These are phyloP conservation scores for Vitis hybrid DNA, from an alignment of 177 flowering plant species.

Conservation along the genomic window DNA sequence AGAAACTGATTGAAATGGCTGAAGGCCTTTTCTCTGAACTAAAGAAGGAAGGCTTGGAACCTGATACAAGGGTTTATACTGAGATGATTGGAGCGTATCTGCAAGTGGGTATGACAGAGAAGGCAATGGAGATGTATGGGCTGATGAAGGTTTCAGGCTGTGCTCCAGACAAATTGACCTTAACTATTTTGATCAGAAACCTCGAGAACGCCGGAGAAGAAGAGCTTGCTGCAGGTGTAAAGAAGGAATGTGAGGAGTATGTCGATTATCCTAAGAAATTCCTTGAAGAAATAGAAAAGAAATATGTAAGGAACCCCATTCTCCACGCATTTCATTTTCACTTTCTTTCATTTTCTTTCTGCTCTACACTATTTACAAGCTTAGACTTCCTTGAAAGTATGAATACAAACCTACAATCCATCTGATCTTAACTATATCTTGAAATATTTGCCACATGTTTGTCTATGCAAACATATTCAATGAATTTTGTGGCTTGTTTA, in stretches of 20 bases:
- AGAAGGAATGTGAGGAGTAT: conserved; percentile 53
- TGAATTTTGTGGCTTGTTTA: too few relatives aligned
- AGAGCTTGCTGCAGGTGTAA: conserved; percentile 53
- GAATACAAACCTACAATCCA: too few relatives aligned
- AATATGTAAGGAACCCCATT: conserved; percentile 34
- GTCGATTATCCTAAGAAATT: conserved; percentile 63
- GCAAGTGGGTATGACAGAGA: conserved; percentile 50
- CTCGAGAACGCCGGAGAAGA: conserved; percentile 68
- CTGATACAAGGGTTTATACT: conserved; percentile 68
- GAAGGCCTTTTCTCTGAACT: conserved; percentile 56
- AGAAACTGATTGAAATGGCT: conserved; percentile 55
- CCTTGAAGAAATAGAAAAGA: conserved; percentile 47
- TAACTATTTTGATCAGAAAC: conserved; percentile 66
- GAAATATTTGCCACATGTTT: too few relatives aligned
- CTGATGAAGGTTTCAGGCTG: conserved; percentile 69
- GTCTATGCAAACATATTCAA: too few relatives aligned
- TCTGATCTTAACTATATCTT: too few relatives aligned
- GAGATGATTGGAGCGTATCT: conserved; percentile 81
- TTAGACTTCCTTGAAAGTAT: too few relatives aligned
- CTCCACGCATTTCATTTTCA: not conserved
- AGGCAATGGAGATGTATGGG: conserved; percentile 64
- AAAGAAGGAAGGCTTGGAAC: conserved; percentile 55
- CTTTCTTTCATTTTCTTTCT: not conserved
- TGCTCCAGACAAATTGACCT: conserved; percentile 63
- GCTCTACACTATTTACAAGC: not conserved